phyloP scores from a whole-genome alignment of 768 basidiomycete species.

The Boletus rex-veris region DNA sequence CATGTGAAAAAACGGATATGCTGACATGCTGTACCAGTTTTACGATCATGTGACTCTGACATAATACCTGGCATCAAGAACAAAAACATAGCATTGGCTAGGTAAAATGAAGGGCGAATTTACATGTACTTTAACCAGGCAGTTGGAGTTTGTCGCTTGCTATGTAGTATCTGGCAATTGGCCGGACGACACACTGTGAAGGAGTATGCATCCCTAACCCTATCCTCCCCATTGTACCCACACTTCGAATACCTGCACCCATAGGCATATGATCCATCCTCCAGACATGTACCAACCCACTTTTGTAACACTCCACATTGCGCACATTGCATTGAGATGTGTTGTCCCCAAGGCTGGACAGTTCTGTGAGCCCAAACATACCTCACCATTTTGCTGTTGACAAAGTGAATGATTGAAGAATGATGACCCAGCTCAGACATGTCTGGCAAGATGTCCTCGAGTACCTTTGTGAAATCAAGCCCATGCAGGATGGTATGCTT shows the following conservation, averaged over 20 bases:
- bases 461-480: background rate
- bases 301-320: background rate
- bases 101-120: too few species aligned
- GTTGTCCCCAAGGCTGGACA: background rate
- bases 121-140: background rate
- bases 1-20: background rate
- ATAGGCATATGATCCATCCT: background rate
- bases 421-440: background rate
- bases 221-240: background rate
- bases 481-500: background rate
- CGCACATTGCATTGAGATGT: background rate
- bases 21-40: background rate
- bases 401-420: too few species aligned
- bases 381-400: too few species aligned
- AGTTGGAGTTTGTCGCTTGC: background rate
- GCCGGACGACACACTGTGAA: background rate
- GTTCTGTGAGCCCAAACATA: too few species aligned
- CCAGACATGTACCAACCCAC: background rate
- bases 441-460: background rate
- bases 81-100: too few species aligned
- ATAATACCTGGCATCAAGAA: too few species aligned
- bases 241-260: background rate
- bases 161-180: background rate
- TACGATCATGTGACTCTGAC: background rate
- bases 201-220: background rate